phyloP scores from a whole-genome alignment of 176 grass and related monocot species.

The Juncus inflexus region DNA sequence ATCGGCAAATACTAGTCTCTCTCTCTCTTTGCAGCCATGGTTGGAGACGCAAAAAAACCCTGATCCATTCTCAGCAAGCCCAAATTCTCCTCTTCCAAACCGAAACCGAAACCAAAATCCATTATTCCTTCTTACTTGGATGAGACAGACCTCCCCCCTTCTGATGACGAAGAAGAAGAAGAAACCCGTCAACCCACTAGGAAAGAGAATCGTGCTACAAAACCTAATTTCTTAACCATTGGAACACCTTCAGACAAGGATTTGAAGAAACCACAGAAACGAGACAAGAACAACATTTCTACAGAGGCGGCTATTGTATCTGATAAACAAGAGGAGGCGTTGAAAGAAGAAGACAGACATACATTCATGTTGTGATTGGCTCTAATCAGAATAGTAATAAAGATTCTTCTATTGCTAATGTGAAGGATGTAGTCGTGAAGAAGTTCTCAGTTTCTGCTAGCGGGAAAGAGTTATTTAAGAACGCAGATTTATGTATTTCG shows the following conservation, averaged over 20 bases:
- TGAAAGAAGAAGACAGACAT: too few species aligned
- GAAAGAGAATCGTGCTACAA: constrained; percentile 21
- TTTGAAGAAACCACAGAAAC: constrained; percentile 78
- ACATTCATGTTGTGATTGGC: constrained; percentile 83
- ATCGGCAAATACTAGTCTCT: constrained; percentile 8
- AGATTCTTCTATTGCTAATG: constrained; percentile 4
- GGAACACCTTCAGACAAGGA: constrained; percentile 52
- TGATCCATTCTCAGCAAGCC: constrained; percentile 29
- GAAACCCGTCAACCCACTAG: too few species aligned
- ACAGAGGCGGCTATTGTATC: constrained; percentile 45
- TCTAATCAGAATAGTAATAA: too few species aligned
- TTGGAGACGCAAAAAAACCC: constrained; percentile 27
- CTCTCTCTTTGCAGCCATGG: constrained; percentile 70
- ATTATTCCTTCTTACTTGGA: too few species aligned
- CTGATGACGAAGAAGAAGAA: too few species aligned
- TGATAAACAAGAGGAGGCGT: too few species aligned
- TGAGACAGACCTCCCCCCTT: too few species aligned
- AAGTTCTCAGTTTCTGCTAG: neutral
- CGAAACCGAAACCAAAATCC: too few species aligned
- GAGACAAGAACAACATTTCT: constrained; percentile 39
- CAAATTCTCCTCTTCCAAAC: constrained; percentile 35
- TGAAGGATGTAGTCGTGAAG: neutral
- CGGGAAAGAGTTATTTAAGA: constrained; percentile 1
- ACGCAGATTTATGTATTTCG: neutral
- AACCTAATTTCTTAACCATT: constrained; percentile 35